Percentiles rank a stretch among this genome's conserved stretches.
Conservation (phyloP, 2,329 filamentous ascomycete genomes). For the Aureobasidium sp. region DNA sequence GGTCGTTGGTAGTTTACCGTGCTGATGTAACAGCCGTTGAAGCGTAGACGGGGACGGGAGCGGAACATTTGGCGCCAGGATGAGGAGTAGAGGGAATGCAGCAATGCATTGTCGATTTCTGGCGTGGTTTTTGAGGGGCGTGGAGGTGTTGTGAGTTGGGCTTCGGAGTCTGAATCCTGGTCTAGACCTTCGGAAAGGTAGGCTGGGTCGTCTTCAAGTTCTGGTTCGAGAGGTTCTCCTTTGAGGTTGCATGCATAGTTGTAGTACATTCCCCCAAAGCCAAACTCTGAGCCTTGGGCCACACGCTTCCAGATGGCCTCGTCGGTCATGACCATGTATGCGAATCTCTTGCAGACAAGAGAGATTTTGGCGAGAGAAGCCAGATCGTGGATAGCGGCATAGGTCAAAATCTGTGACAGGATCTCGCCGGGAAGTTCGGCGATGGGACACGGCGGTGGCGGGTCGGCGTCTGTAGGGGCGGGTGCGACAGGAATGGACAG, state of each 20-base stretch:
- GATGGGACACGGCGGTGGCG: slow-evolving; percentile 73
- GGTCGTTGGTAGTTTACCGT: slow-evolving; percentile 91
- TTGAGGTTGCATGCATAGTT: slow-evolving; percentile 58
- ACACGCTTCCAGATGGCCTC: slow-evolving; percentile 79
- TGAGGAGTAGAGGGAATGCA: slow-evolving; percentile 25
- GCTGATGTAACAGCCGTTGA: slow-evolving; percentile 93
- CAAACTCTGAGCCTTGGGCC: slow-evolving; percentile 63
- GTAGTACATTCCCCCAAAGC: slow-evolving; percentile 79
- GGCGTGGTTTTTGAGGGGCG: slow-evolving; percentile 17
- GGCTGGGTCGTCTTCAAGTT: slow-evolving; percentile 16
- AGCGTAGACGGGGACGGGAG: slow-evolving; percentile 75
- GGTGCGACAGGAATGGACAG: slow-evolving; percentile 62
- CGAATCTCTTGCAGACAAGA: slow-evolving; percentile 78
- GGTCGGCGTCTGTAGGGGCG: slow-evolving; percentile 63
- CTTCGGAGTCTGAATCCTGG: background rate
- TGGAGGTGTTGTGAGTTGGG: background rate
- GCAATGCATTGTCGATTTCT: slow-evolving; percentile 22
- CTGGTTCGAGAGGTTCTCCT: slow-evolving; percentile 36
- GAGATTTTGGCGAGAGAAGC: slow-evolving; percentile 68
- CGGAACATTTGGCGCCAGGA: slow-evolving; percentile 65
- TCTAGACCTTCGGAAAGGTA: slow-evolving; percentile 6
- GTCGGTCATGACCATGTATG: slow-evolving; percentile 77
- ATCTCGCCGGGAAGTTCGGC: slow-evolving; percentile 75
- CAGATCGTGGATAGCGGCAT: slow-evolving; percentile 67
- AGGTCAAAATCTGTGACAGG: slow-evolving; percentile 66